Percentiles rank a stretch among this genome's conserved stretches.
Evolutionary conservation across 768 basidiomycete genomes (phyloP).

Genomic region (Mrakia hoshinonis): DNA sequence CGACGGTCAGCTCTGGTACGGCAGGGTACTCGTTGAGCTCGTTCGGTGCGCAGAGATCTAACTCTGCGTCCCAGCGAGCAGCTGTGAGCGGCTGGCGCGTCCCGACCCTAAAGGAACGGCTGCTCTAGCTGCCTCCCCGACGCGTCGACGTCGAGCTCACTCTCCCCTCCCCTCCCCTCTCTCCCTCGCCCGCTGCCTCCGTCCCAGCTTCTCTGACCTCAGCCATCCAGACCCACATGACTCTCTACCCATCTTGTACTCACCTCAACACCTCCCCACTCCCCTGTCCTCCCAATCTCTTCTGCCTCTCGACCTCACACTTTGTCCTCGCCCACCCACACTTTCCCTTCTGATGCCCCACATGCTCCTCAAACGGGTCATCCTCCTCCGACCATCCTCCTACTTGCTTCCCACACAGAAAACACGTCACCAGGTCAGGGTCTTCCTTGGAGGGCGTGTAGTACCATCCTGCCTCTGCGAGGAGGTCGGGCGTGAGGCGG

Average conservation of each 20-base stretch:
- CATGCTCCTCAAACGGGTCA: conserved; percentile 79
- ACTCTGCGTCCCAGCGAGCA: too few species aligned
- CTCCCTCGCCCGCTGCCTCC: not conserved
- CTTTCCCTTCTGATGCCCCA: conserved; percentile 52
- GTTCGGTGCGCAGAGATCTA: too few species aligned
- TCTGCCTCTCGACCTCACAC: conserved; percentile 53
- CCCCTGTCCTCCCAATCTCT: conserved; percentile 17
- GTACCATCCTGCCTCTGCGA: conserved; percentile 87
- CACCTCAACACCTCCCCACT: not conserved
- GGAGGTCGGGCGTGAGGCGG: conserved; percentile 58
- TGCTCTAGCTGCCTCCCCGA: not conserved
- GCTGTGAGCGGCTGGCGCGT: too few species aligned
- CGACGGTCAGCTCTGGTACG: not conserved
- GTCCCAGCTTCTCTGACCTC: not conserved
- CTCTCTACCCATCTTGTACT: conserved; percentile 2
- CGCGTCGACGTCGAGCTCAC: not conserved
- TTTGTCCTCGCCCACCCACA: conserved; percentile 72
- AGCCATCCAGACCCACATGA: too few species aligned
- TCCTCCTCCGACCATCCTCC: conserved; percentile 77
- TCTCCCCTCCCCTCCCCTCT: not conserved
- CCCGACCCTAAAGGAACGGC: too few species aligned
- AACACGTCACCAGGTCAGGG: conserved; percentile 70
- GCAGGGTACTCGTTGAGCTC: not conserved
- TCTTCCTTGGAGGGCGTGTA: conserved; percentile 57
- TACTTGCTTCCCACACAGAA: conserved; percentile 69